Conservation (phyloP, 495 filamentous ascomycete genomes). For the Annulohypoxylon nitens region DNA sequence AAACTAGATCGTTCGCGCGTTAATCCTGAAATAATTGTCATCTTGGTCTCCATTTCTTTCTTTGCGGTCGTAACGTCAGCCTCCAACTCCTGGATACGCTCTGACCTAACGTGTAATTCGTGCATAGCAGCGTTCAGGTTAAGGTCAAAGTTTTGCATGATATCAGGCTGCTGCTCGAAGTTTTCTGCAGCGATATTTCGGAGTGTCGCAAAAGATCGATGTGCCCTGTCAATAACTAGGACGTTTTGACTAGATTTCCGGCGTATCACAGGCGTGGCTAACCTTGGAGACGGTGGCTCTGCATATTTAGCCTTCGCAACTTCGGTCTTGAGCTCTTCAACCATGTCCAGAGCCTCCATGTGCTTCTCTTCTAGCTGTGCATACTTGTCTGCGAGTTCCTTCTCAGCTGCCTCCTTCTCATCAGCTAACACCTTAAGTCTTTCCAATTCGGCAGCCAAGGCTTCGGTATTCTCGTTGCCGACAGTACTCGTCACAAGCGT, state of each 20-base stretch:
- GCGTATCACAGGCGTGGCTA: slow-evolving; percentile 79
- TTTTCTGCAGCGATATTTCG: slow-evolving; percentile 88
- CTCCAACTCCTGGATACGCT: slow-evolving; percentile 90
- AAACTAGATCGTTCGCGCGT: slow-evolving; percentile 92
- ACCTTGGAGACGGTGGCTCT: slow-evolving; percentile 73
- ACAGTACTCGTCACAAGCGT: slow-evolving; percentile 40
- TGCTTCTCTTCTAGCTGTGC: slow-evolving; percentile 84
- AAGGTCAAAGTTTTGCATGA: slow-evolving; percentile 91
- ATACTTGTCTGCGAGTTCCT: slow-evolving; percentile 79
- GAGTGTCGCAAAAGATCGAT: slow-evolving; percentile 89
- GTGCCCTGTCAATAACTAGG: slow-evolving; percentile 89
- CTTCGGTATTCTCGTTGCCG: slow-evolving; percentile 53
- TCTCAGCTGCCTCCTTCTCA: slow-evolving; percentile 82
- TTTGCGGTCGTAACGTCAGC: slow-evolving; percentile 84
- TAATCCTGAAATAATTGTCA: slow-evolving; percentile 91
- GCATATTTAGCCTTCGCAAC: slow-evolving; percentile 76
- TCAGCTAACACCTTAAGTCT: slow-evolving; percentile 73
- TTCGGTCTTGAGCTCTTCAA: slow-evolving; percentile 90
- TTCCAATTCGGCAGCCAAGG: slow-evolving; percentile 74
- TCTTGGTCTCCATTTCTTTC: slow-evolving; percentile 97
- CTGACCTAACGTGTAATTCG: slow-evolving; percentile 86
- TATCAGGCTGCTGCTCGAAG: slow-evolving; percentile 83
- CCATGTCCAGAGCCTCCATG: slow-evolving; percentile 80
- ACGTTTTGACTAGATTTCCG: slow-evolving; percentile 95
- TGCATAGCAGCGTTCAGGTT: slow-evolving; percentile 94